A percentile compares a stretch with the other conserved stretches of the same genome.
Evolutionary conservation across 2,329 filamentous ascomycete genomes (phyloP).

Genomic region (Ophiostoma novo-ulmi): DNA sequence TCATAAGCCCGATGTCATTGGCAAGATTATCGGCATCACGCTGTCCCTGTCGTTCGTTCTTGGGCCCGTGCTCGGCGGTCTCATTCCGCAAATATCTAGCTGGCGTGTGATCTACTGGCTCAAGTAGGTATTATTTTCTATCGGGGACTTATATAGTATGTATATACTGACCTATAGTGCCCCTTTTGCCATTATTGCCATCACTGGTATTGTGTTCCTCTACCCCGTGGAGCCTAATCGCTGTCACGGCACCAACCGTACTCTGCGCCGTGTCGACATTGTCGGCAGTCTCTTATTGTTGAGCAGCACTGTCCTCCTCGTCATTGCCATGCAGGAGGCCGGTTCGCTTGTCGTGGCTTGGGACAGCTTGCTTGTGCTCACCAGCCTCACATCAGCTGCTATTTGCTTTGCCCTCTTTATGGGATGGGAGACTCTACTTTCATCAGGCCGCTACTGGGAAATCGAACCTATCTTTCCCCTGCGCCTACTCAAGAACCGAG

Average conservation of each 20-base stretch:
- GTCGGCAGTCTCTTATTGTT: constrained; percentile 42
- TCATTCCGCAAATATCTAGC: constrained; percentile 47
- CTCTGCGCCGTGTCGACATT: constrained; percentile 26
- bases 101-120: constrained; percentile 60
- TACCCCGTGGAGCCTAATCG: constrained; percentile 29
- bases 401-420: constrained; percentile 47
- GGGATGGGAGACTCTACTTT: constrained; percentile 48
- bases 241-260: constrained; percentile 17
- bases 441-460: constrained; percentile 33
- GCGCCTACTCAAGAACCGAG: constrained; percentile 43
- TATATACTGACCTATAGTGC: constrained; percentile 18
- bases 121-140: constrained; percentile 43
- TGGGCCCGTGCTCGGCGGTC: constrained; percentile 54
- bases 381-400: constrained; percentile 44
- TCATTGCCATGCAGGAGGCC: constrained; percentile 54
- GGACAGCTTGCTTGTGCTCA: constrained; percentile 48
- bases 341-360: constrained; percentile 49
- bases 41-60: constrained; percentile 55
- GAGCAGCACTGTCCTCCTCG: constrained; percentile 48
- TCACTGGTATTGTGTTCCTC: constrained; percentile 42
- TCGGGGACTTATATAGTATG: background rate
- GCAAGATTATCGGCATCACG: constrained; percentile 51
- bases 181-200: constrained; percentile 33
- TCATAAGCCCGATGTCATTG: constrained; percentile 49
- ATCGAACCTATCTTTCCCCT: constrained; percentile 55